phyloP scores from a whole-genome alignment of 2,329 filamentous ascomycete species.

The Thermoascus crustaceus region DNA sequence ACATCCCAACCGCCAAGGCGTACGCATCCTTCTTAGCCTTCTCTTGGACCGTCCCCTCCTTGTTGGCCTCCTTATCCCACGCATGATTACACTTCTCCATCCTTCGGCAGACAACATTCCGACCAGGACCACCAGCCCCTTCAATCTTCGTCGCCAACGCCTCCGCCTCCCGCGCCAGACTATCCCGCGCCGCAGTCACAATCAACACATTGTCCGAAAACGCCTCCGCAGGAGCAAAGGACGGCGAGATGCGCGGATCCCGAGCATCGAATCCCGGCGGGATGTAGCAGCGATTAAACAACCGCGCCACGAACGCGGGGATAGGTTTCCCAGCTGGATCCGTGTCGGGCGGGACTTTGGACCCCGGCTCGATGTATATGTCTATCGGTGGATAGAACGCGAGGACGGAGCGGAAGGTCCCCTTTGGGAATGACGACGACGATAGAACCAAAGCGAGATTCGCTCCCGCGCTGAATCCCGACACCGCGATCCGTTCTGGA shows the following conservation, averaged over 20 bases:
- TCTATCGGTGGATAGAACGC: slow-evolving; percentile 25
- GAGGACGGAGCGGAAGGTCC: slow-evolving; percentile 22
- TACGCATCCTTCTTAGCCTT: slow-evolving; percentile 8
- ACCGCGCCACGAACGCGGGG: slow-evolving; percentile 13
- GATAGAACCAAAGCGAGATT: slow-evolving; percentile 30
- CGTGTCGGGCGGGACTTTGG: slow-evolving; percentile 9
- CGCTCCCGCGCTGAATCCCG: slow-evolving; percentile 36
- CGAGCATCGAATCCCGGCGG: slow-evolving; percentile 9
- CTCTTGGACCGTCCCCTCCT: neutral
- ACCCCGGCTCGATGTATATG: slow-evolving; percentile 8
- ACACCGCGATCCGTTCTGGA: slow-evolving; percentile 19
- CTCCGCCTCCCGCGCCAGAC: neutral
- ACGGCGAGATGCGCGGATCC: slow-evolving; percentile 4
- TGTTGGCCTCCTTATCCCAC: slow-evolving; percentile 8
- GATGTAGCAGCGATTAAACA: slow-evolving; percentile 22
- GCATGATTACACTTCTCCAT: slow-evolving; percentile 7
- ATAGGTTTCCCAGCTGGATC: slow-evolving; percentile 15
- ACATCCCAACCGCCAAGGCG: slow-evolving; percentile 6
- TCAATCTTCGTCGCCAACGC: neutral
- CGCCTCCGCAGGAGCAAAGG: neutral
- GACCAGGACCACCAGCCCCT: slow-evolving; percentile 1
- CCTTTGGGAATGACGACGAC: slow-evolving; percentile 19
- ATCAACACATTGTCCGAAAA: neutral
- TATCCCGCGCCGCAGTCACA: neutral
- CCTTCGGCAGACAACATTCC: slow-evolving; percentile 4